phyloP scores from a whole-genome alignment of 495 filamentous ascomycete genomes.

The Barbatosphaeria neglecta region DNA sequence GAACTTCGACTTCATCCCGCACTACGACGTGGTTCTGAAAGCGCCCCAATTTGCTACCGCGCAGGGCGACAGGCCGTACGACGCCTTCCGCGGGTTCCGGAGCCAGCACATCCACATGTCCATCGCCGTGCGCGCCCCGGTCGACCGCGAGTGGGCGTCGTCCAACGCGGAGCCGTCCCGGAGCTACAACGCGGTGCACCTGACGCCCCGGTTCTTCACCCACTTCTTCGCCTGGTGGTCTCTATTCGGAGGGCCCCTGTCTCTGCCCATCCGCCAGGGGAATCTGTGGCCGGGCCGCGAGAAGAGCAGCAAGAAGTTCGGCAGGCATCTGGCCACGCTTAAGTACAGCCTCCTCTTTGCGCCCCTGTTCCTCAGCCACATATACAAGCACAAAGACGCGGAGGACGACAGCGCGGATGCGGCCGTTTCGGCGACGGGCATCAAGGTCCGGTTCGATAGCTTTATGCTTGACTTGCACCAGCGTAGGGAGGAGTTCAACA shows the following conservation, averaged over 20 bases:
- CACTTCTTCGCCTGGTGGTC: slow-evolving; percentile 99
- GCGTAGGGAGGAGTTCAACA: slow-evolving; percentile 80
- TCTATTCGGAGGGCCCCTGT: slow-evolving; percentile 89
- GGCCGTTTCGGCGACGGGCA: slow-evolving; percentile 76
- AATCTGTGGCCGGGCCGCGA: slow-evolving; percentile 80
- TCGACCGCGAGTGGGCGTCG: slow-evolving; percentile 67
- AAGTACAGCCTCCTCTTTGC: slow-evolving; percentile 93
- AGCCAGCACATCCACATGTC: slow-evolving; percentile 95
- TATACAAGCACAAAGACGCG: slow-evolving; percentile 95
- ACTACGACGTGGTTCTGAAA: slow-evolving; percentile 83
- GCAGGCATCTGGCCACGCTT: slow-evolving; percentile 88
- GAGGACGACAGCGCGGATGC: slow-evolving; percentile 76
- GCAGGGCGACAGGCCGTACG: slow-evolving; percentile 50
- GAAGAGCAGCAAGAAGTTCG: slow-evolving; percentile 97
- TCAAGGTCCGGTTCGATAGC: slow-evolving; percentile 88
- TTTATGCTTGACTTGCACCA: slow-evolving; percentile 95
- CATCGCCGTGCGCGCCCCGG: slow-evolving; percentile 72
- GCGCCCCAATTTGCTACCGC: slow-evolving; percentile 60
- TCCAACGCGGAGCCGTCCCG: slow-evolving; percentile 59
- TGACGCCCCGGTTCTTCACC: slow-evolving; percentile 90
- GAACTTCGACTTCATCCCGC: slow-evolving; percentile 78
- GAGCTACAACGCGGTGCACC: slow-evolving; percentile 90
- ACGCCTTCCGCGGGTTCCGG: slow-evolving; percentile 86
- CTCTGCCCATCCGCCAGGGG: slow-evolving; percentile 86
- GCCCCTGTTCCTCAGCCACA: slow-evolving; percentile 85